These are phyloP conservation scores for Ceriops zippeliana DNA, from an alignment of 345 rosid species.

Conservation along the genomic window DNA sequence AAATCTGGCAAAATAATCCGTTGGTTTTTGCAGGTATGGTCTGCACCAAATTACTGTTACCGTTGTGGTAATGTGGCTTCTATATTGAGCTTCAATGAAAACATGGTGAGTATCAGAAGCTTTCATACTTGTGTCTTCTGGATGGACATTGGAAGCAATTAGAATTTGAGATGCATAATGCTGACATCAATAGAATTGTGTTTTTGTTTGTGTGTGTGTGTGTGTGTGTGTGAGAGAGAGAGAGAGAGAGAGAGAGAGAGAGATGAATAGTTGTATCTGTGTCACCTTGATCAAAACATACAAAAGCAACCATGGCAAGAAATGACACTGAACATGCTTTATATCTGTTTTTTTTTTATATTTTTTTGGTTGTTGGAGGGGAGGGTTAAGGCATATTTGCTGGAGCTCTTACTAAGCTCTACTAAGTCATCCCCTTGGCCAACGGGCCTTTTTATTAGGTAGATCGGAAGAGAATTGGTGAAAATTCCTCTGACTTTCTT, in stretches of 20 bases:
- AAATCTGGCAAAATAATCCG: conserved; percentile 22
- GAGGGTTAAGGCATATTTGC: no score
- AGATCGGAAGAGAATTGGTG: no score
- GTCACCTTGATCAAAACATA: no score
- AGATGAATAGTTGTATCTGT: background rate
- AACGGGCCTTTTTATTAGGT: background rate
- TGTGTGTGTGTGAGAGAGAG: no score
- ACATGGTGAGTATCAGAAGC: conserved; percentile 49
- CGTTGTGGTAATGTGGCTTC: conserved; percentile 99
- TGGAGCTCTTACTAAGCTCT: background rate
- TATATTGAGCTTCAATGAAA: conserved; percentile 95
- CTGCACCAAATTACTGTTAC: conserved; percentile 98
- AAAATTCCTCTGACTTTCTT: no score
- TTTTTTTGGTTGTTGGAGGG: no score
- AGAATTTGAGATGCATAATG: background rate
- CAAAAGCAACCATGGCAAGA: no score
- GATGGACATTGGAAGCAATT: background rate
- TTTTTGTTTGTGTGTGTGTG: background rate
- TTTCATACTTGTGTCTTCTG: background rate
- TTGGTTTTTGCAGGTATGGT: conserved; percentile 76
- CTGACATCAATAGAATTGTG: background rate
- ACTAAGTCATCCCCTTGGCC: background rate
- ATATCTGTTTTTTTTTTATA: no score
- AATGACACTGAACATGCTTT: no score
- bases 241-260: background rate